These are phyloP conservation scores for Citrus hindsii DNA, from an alignment of 345 rosid genomes.

Conservation along the genomic window DNA sequence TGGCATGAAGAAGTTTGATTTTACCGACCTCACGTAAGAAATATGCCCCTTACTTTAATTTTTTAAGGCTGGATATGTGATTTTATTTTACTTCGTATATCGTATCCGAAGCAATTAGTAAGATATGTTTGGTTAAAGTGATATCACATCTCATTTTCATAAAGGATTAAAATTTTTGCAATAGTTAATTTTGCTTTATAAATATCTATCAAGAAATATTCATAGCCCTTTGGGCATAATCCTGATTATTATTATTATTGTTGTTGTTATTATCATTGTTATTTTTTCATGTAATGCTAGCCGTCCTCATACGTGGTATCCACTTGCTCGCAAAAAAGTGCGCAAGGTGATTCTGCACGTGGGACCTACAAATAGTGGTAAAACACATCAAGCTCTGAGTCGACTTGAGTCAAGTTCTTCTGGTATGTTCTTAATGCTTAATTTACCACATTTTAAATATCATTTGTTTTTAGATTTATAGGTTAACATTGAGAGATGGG, in stretches of 20 bases:
- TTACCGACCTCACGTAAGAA: slow-evolving; percentile 78
- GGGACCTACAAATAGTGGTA: slow-evolving; percentile 96
- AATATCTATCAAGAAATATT: background rate
- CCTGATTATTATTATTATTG: background rate
- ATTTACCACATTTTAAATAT: background rate
- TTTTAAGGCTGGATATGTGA: background rate
- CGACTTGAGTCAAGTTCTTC: slow-evolving; percentile 70
- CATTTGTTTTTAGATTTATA: background rate
- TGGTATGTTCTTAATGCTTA: slow-evolving; percentile 39
- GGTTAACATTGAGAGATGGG: background rate
- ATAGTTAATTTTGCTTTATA: background rate
- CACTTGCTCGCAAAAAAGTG: slow-evolving; percentile 66
- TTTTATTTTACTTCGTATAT: background rate
- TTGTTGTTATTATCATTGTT: too few species aligned
- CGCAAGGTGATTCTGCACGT: slow-evolving; percentile 86
- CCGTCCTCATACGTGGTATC: slow-evolving; percentile 88
- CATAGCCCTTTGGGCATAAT: background rate
- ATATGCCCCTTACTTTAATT: background rate
- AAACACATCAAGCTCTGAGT: slow-evolving; percentile 80
- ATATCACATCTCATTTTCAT: background rate
- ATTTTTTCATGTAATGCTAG: slow-evolving; percentile 33
- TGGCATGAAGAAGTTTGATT: slow-evolving; percentile 43
- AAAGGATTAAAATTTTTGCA: background rate
- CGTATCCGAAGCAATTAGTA: background rate
- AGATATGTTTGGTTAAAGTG: too few species aligned